These are phyloP conservation scores for Fusarium succisae DNA, from an alignment of 2,329 filamentous ascomycete genomes.

Conservation along the genomic window DNA sequence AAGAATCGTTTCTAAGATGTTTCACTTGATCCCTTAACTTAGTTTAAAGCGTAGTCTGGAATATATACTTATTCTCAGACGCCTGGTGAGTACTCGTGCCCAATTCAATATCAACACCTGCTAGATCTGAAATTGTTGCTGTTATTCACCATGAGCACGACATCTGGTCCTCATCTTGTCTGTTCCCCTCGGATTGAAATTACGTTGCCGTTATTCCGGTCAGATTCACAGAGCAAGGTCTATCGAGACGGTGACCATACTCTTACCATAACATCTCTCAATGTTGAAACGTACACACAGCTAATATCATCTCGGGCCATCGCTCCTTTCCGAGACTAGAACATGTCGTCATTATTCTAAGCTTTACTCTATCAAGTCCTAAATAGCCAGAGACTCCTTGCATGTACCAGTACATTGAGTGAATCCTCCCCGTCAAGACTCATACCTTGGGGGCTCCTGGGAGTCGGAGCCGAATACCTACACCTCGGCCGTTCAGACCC, in stretches of 20 bases:
- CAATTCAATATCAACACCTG: neutral
- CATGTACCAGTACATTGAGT: neutral
- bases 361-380: neutral
- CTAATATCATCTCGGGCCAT: neutral
- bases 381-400: neutral
- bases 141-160: neutral
- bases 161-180: neutral
- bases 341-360: neutral
- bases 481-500: neutral
- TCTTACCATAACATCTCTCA: neutral
- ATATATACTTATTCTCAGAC: neutral
- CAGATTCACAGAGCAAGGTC: no score
- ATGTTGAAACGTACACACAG: neutral
- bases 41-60: rapidly evolving
- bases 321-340: neutral
- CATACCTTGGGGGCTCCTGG: neutral
- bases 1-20: rapidly evolving
- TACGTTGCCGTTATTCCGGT: neutral
- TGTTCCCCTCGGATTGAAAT: neutral
- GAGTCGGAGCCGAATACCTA: neutral
- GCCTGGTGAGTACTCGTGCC: neutral
- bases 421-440: neutral
- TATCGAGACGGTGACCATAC: rapidly evolving
- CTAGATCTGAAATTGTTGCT: neutral
- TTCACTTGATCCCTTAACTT: rapidly evolving